phyloP scores from a whole-genome alignment of 2,329 filamentous ascomycete genomes.

The Fusarium xyrophilum region DNA sequence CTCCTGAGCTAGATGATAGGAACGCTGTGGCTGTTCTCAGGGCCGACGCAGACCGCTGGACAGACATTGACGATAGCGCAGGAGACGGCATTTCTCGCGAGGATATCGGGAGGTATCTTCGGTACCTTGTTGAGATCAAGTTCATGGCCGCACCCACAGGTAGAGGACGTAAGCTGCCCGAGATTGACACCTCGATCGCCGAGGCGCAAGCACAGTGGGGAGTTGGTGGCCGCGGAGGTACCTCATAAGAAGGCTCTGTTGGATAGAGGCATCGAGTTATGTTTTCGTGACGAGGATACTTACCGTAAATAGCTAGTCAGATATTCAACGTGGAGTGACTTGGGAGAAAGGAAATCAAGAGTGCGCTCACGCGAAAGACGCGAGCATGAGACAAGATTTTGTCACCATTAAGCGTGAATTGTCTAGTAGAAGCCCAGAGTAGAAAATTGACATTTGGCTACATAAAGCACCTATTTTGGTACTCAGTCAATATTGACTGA shows the following conservation, averaged over 20 bases:
- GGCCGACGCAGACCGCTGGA: not conserved
- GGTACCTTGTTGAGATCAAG: not conserved
- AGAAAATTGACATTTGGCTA: not conserved
- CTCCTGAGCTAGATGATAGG: not conserved
- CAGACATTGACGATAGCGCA: conserved; percentile 1
- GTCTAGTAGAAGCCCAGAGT: not conserved
- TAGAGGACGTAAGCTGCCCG: not conserved
- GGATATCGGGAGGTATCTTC: not conserved
- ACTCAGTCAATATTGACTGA: not conserved
- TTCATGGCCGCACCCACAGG: not conserved
- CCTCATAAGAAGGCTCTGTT: not conserved
- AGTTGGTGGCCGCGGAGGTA: not conserved
- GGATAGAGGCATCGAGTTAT: not conserved
- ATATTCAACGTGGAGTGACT: not conserved
- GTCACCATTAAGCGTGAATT: not conserved
- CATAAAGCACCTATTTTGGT: not conserved
- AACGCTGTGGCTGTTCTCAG: not conserved
- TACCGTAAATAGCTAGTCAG: not conserved
- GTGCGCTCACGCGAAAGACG: not conserved
- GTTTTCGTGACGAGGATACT: not conserved
- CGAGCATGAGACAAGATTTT: not conserved
- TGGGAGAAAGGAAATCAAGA: not conserved
- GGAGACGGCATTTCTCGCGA: not conserved
- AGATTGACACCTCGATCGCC: not conserved
- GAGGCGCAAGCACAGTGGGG: not conserved